A percentile compares a stretch with the other conserved stretches of the same genome.
phyloP scores from a whole-genome alignment of 306 rosid species.

The Pyrus pyrifolia region DNA sequence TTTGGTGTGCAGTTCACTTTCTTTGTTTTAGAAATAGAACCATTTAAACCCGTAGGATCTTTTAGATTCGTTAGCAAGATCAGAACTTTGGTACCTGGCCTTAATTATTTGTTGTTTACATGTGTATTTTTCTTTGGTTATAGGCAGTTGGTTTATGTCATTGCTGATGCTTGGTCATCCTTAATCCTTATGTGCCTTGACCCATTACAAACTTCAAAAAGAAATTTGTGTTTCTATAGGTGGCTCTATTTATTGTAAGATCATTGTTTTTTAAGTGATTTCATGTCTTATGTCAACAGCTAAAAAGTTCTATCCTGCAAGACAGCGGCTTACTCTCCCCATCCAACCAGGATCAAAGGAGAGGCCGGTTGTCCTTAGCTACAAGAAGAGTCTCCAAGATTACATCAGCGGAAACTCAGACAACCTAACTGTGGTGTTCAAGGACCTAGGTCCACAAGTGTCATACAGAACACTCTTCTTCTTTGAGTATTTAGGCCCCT shows the following conservation, averaged over 20 bases:
- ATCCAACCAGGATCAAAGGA: slow-evolving; percentile 75
- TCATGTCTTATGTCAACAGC: slow-evolving; percentile 52
- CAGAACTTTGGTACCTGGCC: background rate
- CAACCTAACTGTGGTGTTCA: slow-evolving; percentile 58
- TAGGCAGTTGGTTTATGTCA: background rate
- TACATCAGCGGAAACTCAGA: slow-evolving; percentile 55
- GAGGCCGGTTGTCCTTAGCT: slow-evolving; percentile 62
- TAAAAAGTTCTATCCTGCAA: slow-evolving; percentile 66
- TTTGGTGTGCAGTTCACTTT: background rate
- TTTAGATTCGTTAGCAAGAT: background rate
- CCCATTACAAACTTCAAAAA: background rate
- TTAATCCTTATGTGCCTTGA: background rate
- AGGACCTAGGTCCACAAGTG: slow-evolving; percentile 94
- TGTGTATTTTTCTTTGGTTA: background rate
- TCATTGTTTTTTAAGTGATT: background rate
- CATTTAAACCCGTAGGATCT: background rate
- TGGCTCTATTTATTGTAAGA: background rate
- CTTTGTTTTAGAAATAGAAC: background rate
- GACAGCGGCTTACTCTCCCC: slow-evolving; percentile 91
- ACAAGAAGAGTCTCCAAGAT: slow-evolving; percentile 70
- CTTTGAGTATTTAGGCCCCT: slow-evolving; percentile 88
- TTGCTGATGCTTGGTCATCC: background rate
- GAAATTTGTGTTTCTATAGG: background rate
- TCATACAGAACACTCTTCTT: slow-evolving; percentile 79
- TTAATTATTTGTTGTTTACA: background rate